Conservation (phyloP, 2,329 filamentous ascomycete species). For the Venturia asperata region DNA sequence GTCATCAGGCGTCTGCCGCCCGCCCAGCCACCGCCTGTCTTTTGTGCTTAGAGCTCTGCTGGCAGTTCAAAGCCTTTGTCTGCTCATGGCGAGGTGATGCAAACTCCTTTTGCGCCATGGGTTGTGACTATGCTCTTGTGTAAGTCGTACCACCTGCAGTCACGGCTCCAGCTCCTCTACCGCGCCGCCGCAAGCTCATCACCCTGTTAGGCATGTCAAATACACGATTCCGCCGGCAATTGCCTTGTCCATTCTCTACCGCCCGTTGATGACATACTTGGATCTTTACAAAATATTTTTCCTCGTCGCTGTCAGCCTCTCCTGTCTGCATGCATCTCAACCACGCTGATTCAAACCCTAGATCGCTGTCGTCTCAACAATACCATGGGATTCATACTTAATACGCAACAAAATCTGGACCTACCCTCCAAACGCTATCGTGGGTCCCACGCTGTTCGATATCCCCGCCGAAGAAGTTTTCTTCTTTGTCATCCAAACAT, state of each 20-base stretch:
- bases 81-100: slow-evolving; percentile 9
- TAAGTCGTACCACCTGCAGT: slow-evolving; percentile 36
- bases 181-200: background rate
- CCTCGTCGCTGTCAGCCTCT: slow-evolving; percentile 43
- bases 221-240: slow-evolving; percentile 61
- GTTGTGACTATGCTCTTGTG: slow-evolving; percentile 56
- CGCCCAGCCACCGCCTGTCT: background rate
- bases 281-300: slow-evolving; percentile 57
- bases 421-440: slow-evolving; percentile 58
- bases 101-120: slow-evolving; percentile 39
- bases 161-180: background rate
- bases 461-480: slow-evolving; percentile 68
- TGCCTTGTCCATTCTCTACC: slow-evolving; percentile 51
- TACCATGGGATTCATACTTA: slow-evolving; percentile 71
- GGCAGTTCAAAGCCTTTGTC: background rate
- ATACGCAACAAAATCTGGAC: slow-evolving; percentile 63
- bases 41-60: slow-evolving; percentile 5
- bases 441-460: slow-evolving; percentile 55
- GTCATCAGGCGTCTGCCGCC: background rate
- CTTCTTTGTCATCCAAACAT: slow-evolving; percentile 72
- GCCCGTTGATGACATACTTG: slow-evolving; percentile 54
- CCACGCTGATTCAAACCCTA: slow-evolving; percentile 23
- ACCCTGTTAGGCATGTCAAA: slow-evolving; percentile 49
- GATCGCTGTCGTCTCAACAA: slow-evolving; percentile 60
- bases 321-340: background rate